Conservation (phyloP, 345 rosid species). For the Cardiospermum halicacabum region DNA sequence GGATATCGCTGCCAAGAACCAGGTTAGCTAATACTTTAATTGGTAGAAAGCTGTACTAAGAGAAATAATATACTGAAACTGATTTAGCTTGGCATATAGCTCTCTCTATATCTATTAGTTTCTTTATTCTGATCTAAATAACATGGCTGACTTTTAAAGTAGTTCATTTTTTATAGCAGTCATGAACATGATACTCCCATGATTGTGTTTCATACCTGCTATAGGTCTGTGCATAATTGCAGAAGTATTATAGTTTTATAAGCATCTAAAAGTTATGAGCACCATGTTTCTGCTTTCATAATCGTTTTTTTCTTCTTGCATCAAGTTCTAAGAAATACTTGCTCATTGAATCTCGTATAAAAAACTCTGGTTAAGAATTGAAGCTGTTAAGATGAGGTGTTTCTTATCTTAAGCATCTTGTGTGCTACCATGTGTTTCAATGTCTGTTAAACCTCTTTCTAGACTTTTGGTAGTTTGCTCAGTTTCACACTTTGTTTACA, state of each 20-base stretch:
- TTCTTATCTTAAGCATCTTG: not conserved
- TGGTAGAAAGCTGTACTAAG: not conserved
- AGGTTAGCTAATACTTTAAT: slow-evolving; percentile 43
- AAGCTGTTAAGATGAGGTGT: not conserved
- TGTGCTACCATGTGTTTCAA: not conserved
- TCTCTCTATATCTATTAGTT: not conserved
- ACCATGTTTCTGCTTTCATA: not conserved
- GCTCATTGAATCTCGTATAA: not conserved
- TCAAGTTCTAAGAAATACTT: not conserved
- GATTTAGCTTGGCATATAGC: not conserved
- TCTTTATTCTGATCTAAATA: not conserved
- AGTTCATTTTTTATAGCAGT: not conserved
- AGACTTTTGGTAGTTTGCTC: not conserved
- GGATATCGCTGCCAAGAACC: slow-evolving; percentile 86
- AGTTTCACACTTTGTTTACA: slow-evolving; percentile 7
- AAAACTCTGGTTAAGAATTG: not conserved
- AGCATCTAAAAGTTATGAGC: not conserved
- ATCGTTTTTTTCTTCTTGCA: not conserved
- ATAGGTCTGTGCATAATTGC: not conserved
- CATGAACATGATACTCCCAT: not conserved
- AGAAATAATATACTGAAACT: slow-evolving; percentile 1
- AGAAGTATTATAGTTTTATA: not conserved
- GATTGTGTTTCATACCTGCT: not conserved
- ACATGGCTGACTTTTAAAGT: not conserved
- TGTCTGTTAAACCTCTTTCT: not conserved